Conservation (phyloP, 2,329 filamentous ascomycete species). For the Diaporthe sp. region DNA sequence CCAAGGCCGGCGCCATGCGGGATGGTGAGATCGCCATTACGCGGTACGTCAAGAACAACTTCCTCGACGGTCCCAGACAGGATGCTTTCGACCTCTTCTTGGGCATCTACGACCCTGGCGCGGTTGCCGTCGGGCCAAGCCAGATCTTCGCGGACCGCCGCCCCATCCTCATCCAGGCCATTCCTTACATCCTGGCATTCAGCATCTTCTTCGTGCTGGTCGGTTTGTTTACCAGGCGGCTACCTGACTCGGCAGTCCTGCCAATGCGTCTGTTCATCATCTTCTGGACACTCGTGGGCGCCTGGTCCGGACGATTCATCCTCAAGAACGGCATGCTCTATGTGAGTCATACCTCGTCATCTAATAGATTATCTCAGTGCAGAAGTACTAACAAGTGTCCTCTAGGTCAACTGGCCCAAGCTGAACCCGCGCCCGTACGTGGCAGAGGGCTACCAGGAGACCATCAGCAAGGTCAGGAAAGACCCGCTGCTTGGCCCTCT, state of each 20-base stretch:
- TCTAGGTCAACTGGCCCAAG: conserved; percentile 97
- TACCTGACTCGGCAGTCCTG: conserved; percentile 81
- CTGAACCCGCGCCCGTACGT: conserved; percentile 90
- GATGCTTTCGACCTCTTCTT: conserved; percentile 97
- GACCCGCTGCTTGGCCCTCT: conserved; percentile 85
- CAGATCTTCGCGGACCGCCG: conserved; percentile 86
- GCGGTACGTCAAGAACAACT: conserved; percentile 94
- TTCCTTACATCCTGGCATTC: conserved; percentile 90
- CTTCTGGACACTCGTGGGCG: conserved; percentile 79
- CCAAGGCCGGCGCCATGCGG: conserved; percentile 84
- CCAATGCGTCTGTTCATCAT: conserved; percentile 86
- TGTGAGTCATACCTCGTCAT: conserved; percentile 68
- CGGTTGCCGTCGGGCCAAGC: conserved; percentile 76
- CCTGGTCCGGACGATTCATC: conserved; percentile 83
- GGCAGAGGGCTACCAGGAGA: conserved; percentile 88
- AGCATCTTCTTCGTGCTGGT: conserved; percentile 87
- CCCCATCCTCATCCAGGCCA: conserved; percentile 89
- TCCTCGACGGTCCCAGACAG: conserved; percentile 91
- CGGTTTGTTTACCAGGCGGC: conserved; percentile 77
- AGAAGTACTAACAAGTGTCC: conserved; percentile 38
- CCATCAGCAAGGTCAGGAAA: conserved; percentile 84
- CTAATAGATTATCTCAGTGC: conserved; percentile 13
- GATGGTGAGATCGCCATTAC: conserved; percentile 91
- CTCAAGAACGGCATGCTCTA: conserved; percentile 90
- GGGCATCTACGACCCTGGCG: conserved; percentile 83